A percentile compares a stretch with the other conserved stretches of the same genome.
Conservation (phyloP, 2,329 filamentous ascomycete species). For the Thyridium curvatum region DNA sequence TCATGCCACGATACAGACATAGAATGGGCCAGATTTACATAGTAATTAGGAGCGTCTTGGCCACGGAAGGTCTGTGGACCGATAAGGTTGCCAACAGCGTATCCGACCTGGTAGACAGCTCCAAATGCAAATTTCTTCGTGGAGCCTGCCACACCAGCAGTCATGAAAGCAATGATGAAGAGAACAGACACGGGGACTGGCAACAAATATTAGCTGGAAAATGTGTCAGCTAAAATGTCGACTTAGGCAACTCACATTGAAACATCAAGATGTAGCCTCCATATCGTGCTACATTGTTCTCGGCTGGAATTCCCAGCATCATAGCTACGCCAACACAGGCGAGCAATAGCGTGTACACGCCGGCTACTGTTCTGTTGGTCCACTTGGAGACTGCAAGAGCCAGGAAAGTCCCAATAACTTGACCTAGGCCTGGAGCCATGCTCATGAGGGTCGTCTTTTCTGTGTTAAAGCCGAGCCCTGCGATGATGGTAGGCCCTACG, state of each 20-base stretch:
- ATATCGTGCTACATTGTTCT: slow-evolving; percentile 1
- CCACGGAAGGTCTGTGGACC: no score
- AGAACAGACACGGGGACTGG: neutral
- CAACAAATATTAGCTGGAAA: neutral
- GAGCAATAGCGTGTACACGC: neutral
- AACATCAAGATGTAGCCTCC: slow-evolving; percentile 1
- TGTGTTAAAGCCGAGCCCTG: neutral
- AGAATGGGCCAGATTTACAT: neutral
- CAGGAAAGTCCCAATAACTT: slow-evolving; percentile 14
- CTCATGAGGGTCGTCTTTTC: slow-evolving; percentile 8
- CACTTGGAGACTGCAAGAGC: slow-evolving; percentile 3
- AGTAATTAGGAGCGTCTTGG: neutral
- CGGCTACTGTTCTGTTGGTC: slow-evolving; percentile 1
- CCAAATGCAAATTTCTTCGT: slow-evolving; percentile 2
- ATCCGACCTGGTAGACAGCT: slow-evolving; percentile 1
- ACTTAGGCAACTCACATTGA: neutral
- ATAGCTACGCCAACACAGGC: neutral
- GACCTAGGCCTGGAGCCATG: slow-evolving; percentile 18
- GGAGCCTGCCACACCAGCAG: slow-evolving; percentile 1
- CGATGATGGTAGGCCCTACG: slow-evolving; percentile 1
- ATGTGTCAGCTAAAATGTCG: no score
- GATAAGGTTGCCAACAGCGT: neutral
- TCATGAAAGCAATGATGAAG: slow-evolving; percentile 15
- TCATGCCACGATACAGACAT: neutral
- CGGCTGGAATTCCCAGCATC: slow-evolving; percentile 2